Percentiles rank a stretch among this genome's conserved stretches.
These are phyloP conservation scores for Skeletonema menzelii DNA, from an alignment of 108 stramenopile genomes.

Conservation along the genomic window DNA sequence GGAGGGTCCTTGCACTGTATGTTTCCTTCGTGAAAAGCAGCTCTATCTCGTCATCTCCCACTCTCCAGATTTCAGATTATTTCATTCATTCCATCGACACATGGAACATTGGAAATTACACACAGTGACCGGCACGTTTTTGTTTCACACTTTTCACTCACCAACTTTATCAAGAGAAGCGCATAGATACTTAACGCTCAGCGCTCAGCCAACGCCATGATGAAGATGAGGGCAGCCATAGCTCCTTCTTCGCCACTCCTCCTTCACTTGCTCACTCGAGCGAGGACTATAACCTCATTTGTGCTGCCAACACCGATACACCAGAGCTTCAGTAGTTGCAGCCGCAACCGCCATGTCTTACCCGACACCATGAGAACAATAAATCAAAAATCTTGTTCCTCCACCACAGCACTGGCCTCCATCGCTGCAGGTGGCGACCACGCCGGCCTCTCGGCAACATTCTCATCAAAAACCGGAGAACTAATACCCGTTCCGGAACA, in stretches of 20 bases:
- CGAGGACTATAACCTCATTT: not conserved
- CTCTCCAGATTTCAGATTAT: too few relatives aligned
- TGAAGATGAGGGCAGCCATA: not conserved
- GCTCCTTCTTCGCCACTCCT: not conserved
- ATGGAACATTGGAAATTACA: too few relatives aligned
- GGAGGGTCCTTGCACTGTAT: too few relatives aligned
- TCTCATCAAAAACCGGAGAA: slow-evolving; percentile 45
- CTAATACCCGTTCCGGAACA: slow-evolving; percentile 75
- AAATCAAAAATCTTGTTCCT: not conserved
- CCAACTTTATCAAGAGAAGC: too few relatives aligned
- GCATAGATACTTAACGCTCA: too few relatives aligned
- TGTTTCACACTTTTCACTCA: too few relatives aligned
- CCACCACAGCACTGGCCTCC: not conserved
- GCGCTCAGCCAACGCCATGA: too few relatives aligned
- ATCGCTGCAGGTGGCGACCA: slow-evolving; percentile 65
- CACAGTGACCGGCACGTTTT: too few relatives aligned
- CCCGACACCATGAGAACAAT: not conserved
- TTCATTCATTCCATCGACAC: too few relatives aligned
- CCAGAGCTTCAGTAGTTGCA: not conserved
- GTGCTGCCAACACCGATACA: not conserved
- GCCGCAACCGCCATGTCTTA: not conserved
- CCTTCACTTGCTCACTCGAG: not conserved
- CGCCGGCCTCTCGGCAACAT: slow-evolving; percentile 71
- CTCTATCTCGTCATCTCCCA: too few relatives aligned
- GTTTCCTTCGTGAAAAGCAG: too few relatives aligned